phyloP scores from a whole-genome alignment of 208 protist species.

The Endotrypanum monterogeii region DNA sequence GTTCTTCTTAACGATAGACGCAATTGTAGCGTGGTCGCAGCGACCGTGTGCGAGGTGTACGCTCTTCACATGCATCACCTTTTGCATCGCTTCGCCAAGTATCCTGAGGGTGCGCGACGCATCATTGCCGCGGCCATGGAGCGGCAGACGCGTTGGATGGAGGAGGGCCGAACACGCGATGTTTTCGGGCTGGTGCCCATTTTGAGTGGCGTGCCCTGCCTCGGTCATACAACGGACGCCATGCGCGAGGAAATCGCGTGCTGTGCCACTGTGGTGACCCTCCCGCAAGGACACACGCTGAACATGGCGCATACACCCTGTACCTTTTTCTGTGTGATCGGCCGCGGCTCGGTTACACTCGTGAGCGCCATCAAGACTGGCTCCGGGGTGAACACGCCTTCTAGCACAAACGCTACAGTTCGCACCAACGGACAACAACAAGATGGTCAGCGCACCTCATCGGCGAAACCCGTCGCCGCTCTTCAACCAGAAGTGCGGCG shows the following conservation, averaged over 20 bases:
- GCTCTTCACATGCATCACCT: constrained; percentile 60
- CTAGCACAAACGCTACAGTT: not conserved
- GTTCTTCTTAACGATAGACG: constrained; percentile 79
- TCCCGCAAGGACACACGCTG: constrained; percentile 57
- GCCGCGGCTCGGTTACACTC: constrained; percentile 61
- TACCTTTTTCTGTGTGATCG: constrained; percentile 75
- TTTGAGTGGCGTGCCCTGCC: constrained; percentile 76
- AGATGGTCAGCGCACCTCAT: not conserved
- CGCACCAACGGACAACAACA: not conserved
- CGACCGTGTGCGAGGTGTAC: constrained; percentile 83
- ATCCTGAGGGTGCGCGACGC: constrained; percentile 44
- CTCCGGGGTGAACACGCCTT: not conserved
- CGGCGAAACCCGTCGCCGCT: not conserved
- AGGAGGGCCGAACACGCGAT: constrained; percentile 63
- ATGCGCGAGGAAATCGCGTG: constrained; percentile 63
- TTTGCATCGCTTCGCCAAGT: constrained; percentile 58
- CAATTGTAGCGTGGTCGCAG: constrained; percentile 68
- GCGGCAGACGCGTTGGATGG: constrained; percentile 66
- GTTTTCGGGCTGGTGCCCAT: constrained; percentile 72
- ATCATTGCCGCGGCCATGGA: constrained; percentile 53
- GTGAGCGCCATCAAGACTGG: not conserved
- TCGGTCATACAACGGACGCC: constrained; percentile 78
- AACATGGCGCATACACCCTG: constrained; percentile 49
- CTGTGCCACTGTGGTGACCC: constrained; percentile 40
- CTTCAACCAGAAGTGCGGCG: constrained; percentile 20